Conservation (phyloP, 1,139 yeast species). For the Lodderomyces parapsilosis region DNA sequence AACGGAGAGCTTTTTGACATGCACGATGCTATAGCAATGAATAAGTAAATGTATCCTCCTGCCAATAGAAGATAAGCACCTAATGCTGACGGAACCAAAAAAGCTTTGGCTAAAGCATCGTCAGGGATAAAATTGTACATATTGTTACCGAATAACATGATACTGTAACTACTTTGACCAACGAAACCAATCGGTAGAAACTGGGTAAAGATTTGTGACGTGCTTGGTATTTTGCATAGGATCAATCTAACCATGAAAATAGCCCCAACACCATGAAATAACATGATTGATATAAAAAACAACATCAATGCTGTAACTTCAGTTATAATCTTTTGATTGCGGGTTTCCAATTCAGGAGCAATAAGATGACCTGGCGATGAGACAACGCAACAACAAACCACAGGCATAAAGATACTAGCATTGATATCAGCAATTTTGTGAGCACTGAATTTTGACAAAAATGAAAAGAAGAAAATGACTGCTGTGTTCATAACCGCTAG, state of each 20-base stretch:
- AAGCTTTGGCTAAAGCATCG: slow-evolving; percentile 10
- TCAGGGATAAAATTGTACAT: slow-evolving; percentile 19
- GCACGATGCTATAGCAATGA: slow-evolving; percentile 48
- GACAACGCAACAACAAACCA: slow-evolving; percentile 13
- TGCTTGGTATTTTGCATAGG: slow-evolving; percentile 11
- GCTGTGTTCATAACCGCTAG: slow-evolving; percentile 14
- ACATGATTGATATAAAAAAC: slow-evolving; percentile 10
- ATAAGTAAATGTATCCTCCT: slow-evolving; percentile 62
- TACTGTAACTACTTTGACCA: slow-evolving; percentile 79
- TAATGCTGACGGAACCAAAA: slow-evolving; percentile 19
- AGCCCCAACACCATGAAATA: slow-evolving; percentile 14
- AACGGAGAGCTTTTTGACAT: slow-evolving; percentile 34
- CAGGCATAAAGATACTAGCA: slow-evolving; percentile 12
- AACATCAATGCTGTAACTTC: slow-evolving; percentile 11
- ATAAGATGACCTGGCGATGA: slow-evolving; percentile 14
- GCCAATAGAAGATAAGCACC: slow-evolving; percentile 51
- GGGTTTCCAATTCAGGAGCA: slow-evolving; percentile 9
- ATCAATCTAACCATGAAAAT: slow-evolving; percentile 10
- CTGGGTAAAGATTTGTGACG: slow-evolving; percentile 16
- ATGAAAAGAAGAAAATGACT: slow-evolving; percentile 13
- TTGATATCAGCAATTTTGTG: slow-evolving; percentile 11
- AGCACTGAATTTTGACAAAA: slow-evolving; percentile 12
- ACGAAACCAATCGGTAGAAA: slow-evolving; percentile 36
- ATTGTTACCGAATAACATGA: slow-evolving; percentile 54
- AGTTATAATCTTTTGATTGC: slow-evolving; percentile 10